These are phyloP conservation scores for Pseudopyricularia cyperi DNA, from an alignment of 2,329 filamentous ascomycete genomes.

Conservation along the genomic window DNA sequence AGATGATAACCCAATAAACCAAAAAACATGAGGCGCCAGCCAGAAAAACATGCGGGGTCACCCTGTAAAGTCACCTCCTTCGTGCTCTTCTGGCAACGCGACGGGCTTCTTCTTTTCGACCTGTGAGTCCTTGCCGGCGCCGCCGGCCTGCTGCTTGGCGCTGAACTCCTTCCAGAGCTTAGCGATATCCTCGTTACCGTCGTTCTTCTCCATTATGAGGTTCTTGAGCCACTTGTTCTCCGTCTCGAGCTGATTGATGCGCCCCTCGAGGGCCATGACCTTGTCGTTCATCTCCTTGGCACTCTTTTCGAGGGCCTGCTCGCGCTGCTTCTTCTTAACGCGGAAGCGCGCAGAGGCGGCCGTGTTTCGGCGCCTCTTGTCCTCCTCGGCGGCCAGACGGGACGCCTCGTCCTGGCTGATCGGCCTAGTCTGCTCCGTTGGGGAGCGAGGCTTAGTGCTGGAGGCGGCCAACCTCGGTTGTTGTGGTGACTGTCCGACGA, in stretches of 20 bases:
- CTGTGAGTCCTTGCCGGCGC: slow-evolving; percentile 15
- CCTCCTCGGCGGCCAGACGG: slow-evolving; percentile 68
- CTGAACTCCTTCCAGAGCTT: slow-evolving; percentile 38
- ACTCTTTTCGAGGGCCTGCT: slow-evolving; percentile 70
- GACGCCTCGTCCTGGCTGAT: slow-evolving; percentile 57
- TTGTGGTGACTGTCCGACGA: slow-evolving; percentile 8
- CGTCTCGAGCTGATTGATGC: slow-evolving; percentile 65
- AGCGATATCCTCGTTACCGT: slow-evolving; percentile 38
- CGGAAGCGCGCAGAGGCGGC: slow-evolving; percentile 81
- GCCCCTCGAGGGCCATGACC: slow-evolving; percentile 57
- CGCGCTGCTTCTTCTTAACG: slow-evolving; percentile 91
- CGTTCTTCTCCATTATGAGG: slow-evolving; percentile 71
- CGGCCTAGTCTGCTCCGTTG: slow-evolving; percentile 19
- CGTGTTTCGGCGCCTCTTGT: slow-evolving; percentile 81
- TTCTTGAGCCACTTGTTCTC: slow-evolving; percentile 77
- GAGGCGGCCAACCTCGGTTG: slow-evolving; percentile 15
- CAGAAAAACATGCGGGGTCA: background rate
- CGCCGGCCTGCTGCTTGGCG: slow-evolving; percentile 9
- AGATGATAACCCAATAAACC: background rate
- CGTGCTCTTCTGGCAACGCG: slow-evolving; percentile 11
- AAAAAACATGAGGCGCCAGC: background rate
- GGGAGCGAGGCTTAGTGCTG: slow-evolving; percentile 24
- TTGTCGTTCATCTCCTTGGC: slow-evolving; percentile 78
- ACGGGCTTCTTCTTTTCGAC: slow-evolving; percentile 14
- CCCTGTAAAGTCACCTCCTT: slow-evolving; percentile 12